Percentiles rank a stretch among this genome's conserved stretches.
Conservation (phyloP, 768 basidiomycete genomes). For the Pleurotus djamor region DNA sequence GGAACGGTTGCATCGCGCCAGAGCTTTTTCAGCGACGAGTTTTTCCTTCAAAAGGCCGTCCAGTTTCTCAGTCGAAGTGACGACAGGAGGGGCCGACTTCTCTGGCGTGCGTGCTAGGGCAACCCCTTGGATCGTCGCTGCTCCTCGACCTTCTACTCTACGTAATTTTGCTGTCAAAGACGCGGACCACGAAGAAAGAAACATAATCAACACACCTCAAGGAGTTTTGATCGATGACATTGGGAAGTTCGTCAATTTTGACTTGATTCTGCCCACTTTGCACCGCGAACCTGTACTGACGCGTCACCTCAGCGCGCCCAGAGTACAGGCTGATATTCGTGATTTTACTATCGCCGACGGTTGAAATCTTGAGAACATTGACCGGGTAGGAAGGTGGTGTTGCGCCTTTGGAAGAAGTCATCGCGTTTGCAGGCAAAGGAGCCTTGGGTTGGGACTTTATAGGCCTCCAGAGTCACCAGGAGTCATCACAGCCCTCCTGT, state of each 20-base stretch:
- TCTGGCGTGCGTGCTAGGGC: slow-evolving; percentile 8
- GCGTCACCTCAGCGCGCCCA: slow-evolving; percentile 33
- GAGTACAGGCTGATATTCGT: slow-evolving; percentile 30
- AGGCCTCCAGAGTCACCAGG: too few species aligned
- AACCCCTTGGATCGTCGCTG: slow-evolving; percentile 19
- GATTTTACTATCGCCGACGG: slow-evolving; percentile 28
- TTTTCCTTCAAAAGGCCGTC: not conserved
- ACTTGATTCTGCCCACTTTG: slow-evolving; percentile 9
- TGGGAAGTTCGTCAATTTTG: slow-evolving; percentile 6
- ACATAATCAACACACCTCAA: slow-evolving; percentile 3
- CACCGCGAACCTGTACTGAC: slow-evolving; percentile 25
- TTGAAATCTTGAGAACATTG: slow-evolving; percentile 20
- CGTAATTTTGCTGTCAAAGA: not conserved
- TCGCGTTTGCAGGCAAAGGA: not conserved
- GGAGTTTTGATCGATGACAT: slow-evolving; percentile 6
- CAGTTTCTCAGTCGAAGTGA: slow-evolving; percentile 5
- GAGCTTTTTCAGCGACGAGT: slow-evolving; percentile 8
- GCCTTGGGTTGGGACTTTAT: too few species aligned
- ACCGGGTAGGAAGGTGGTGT: slow-evolving; percentile 13
- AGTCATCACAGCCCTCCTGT: too few species aligned
- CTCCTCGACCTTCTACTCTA: slow-evolving; percentile 19
- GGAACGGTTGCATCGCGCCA: slow-evolving; percentile 14
- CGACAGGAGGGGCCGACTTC: not conserved
- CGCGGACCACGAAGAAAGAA: not conserved
- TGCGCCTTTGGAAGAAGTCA: slow-evolving; percentile 8